phyloP scores from a whole-genome alignment of 805 yeast species.

The Yamadazyma olivae region DNA sequence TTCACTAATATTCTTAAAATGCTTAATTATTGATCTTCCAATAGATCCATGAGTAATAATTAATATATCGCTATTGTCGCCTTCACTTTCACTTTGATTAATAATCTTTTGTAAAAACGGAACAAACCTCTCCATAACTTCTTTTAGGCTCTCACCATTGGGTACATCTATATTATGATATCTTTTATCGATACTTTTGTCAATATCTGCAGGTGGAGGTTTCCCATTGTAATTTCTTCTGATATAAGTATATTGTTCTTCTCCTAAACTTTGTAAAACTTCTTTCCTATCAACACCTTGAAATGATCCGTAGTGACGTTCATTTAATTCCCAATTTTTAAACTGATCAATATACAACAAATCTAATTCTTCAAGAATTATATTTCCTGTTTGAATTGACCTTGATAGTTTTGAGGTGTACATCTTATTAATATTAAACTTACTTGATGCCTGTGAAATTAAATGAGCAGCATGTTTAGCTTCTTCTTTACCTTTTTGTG shows the following conservation, averaged over 20 bases:
- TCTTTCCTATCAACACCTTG: slow-evolving; percentile 40
- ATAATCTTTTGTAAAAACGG: slow-evolving; percentile 34
- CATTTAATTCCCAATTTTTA: slow-evolving; percentile 42
- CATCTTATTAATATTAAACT: slow-evolving; percentile 24
- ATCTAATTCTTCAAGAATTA: slow-evolving; percentile 28
- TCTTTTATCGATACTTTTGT: slow-evolving; percentile 33
- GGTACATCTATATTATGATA: slow-evolving; percentile 31
- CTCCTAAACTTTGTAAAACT: slow-evolving; percentile 32
- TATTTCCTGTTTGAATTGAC: slow-evolving; percentile 39
- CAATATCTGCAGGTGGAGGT: slow-evolving; percentile 31
- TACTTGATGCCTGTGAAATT: slow-evolving; percentile 14
- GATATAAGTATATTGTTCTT: slow-evolving; percentile 35
- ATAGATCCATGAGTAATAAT: slow-evolving; percentile 44
- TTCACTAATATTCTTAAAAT: slow-evolving; percentile 33
- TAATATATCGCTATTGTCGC: slow-evolving; percentile 20
- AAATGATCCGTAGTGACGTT: slow-evolving; percentile 42
- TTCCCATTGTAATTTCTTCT: slow-evolving; percentile 35
- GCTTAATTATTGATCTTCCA: slow-evolving; percentile 39
- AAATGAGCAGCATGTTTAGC: slow-evolving; percentile 38
- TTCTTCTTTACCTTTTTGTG: slow-evolving; percentile 35
- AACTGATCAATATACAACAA: slow-evolving; percentile 35
- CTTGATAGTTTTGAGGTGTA: slow-evolving; percentile 40
- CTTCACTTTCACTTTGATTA: slow-evolving; percentile 14
- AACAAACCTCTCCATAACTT: slow-evolving; percentile 37
- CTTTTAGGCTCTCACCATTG: slow-evolving; percentile 36